Conservation (phyloP, 2,329 filamentous ascomycete species). For the Xylariaceae sp. region DNA sequence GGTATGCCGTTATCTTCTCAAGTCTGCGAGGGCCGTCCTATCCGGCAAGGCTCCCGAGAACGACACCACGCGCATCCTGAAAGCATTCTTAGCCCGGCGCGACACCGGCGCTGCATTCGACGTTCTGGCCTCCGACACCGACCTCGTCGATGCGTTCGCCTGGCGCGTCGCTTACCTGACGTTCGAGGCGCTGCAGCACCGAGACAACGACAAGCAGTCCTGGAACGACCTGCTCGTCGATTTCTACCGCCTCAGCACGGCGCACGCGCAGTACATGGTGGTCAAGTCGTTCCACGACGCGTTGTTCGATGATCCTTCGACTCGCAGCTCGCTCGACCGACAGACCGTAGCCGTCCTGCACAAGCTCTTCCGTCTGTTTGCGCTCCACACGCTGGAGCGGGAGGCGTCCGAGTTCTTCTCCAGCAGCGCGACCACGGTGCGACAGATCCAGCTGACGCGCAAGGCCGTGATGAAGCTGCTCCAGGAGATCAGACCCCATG, state of each 20-base stretch:
- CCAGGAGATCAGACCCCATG: constrained; percentile 73
- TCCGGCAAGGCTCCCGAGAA: constrained; percentile 62
- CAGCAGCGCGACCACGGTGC: constrained; percentile 67
- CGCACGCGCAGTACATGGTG: constrained; percentile 75
- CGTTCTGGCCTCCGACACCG: constrained; percentile 68
- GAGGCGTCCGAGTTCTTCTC: constrained; percentile 75
- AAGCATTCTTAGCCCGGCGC: constrained; percentile 63
- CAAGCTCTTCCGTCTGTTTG: constrained; percentile 83
- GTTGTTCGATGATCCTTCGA: constrained; percentile 45
- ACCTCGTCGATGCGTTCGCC: constrained; percentile 73
- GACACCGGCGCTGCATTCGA: constrained; percentile 76
- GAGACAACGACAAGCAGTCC: constrained; percentile 73
- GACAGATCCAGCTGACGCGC: constrained; percentile 72
- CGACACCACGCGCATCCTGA: constrained; percentile 69
- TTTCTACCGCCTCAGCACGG: constrained; percentile 75
- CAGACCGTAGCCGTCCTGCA: constrained; percentile 62
- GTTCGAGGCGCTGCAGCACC: constrained; percentile 74
- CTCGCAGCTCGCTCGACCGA: constrained; percentile 56
- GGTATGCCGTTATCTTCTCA: constrained; percentile 75
- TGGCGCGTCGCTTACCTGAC: constrained; percentile 76
- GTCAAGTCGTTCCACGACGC: constrained; percentile 70
- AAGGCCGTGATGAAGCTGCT: constrained; percentile 69
- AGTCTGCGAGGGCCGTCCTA: constrained; percentile 73
- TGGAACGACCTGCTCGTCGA: constrained; percentile 80
- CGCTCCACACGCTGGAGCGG: constrained; percentile 63